Base-by-base conservation (phyloP, 2,329 filamentous ascomycete genomes). In the Phialophora verrucosa region DNA sequence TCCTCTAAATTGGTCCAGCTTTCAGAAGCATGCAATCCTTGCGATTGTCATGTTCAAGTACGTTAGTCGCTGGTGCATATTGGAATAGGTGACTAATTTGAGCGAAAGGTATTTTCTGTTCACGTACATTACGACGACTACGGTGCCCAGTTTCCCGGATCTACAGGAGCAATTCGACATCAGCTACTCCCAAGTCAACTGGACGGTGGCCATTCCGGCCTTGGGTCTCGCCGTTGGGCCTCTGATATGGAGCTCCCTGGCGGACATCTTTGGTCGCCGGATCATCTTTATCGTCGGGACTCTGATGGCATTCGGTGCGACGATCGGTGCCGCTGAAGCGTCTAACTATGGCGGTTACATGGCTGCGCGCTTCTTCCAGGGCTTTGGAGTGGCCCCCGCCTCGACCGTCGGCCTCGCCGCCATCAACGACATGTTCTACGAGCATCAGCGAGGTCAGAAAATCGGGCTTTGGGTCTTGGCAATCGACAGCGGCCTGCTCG, bases 301-400 rank as follows among this genome's bases (percentile, higher is more conserved):
- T 0, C 20, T 74, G 4, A 77, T 83, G 58, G 79, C 81, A 2
- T 72, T 83, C 20, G 73, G 75, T 4, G 75, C 81, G 0, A 83
- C 80, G 0, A 75, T 81, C 27, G 79, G 80, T 2, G 78, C 78
- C 11, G 81, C 79, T 3, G 73, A 76, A 66, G 81, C 76, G 71
- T 73, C 74, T 31, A 75, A 64, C 4, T 84, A 84, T 71, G 70
- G 74, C 1, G 80, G 80, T 0, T 87, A 87, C 73, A 85, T 87
- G 83, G 81, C 82, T n/a, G 83, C 83, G 1, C 76, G 85, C 2
- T 86, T 87, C 71, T 85, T 87, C 71, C 84, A 87, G 71, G 85
- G 85, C 0, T 77, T 87, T 10, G 85, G 85, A 0, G 83, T 84
- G 14, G 81, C 81, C 50, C 85, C 85, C 4, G 83, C 82, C 1